A percentile compares a stretch with the other conserved stretches of the same genome.
phyloP scores from a whole-genome alignment of 176 grass and related monocot genomes.

The Rhynchospora breviuscula region DNA sequence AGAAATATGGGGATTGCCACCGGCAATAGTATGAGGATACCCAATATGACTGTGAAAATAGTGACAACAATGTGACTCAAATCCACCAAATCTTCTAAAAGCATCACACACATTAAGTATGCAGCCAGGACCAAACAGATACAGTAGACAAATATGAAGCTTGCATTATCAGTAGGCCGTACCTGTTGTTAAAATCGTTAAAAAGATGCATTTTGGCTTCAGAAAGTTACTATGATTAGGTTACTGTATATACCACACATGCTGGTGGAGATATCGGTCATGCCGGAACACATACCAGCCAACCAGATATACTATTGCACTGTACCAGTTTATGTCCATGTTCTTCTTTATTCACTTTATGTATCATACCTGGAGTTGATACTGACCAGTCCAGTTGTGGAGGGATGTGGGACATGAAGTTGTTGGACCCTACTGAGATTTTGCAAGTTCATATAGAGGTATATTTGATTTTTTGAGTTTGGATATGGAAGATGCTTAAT shows the following conservation, averaged over 20 bases:
- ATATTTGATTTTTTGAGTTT: no score
- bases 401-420: no score
- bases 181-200: constrained; percentile 25
- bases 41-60: constrained; percentile 50
- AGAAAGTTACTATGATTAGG: neutral
- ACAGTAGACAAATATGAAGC: constrained; percentile 76
- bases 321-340: neutral
- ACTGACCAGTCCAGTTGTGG: no score
- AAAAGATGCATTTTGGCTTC: neutral
- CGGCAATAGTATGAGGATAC: constrained; percentile 49
- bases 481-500: no score
- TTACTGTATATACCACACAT: neutral
- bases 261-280: neutral
- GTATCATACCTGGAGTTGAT: neutral
- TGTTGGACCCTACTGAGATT: no score
- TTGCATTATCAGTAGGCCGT: constrained; percentile 54
- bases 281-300: neutral
- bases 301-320: neutral
- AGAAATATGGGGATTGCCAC: constrained; percentile 67
- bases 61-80: constrained; percentile 36
- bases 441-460: no score
- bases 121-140: constrained; percentile 69
- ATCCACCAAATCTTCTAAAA: constrained; percentile 69
- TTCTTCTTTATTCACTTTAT: neutral
- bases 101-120: constrained; percentile 83